Percentiles rank a stretch among this genome's conserved stretches.
Evolutionary conservation across 768 basidiomycete species (phyloP).

Genomic region (Rhizopogon sp.): DNA sequence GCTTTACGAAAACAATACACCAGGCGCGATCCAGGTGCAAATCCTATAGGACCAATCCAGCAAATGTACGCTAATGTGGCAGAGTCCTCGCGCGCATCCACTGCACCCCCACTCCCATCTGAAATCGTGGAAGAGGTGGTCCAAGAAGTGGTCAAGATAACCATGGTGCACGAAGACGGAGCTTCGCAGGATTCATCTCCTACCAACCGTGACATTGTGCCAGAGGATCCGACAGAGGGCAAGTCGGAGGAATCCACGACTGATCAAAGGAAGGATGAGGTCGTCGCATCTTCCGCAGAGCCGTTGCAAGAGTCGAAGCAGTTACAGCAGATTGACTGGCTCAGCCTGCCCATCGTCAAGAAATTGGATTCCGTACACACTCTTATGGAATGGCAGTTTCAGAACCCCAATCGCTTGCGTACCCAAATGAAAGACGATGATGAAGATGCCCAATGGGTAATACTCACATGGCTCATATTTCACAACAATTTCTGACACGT

Average conservation of each 20-base stretch:
- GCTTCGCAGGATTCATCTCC: constrained; percentile 6
- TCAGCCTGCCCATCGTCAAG: constrained; percentile 59
- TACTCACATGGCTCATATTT: constrained; percentile 17
- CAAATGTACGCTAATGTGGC: constrained; percentile 16
- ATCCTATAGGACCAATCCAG: constrained; percentile 59
- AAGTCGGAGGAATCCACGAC: constrained; percentile 1
- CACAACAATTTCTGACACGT: not conserved
- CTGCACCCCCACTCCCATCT: constrained; percentile 13
- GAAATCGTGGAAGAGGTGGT: constrained; percentile 5
- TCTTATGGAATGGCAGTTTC: constrained; percentile 84
- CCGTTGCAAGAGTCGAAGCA: constrained; percentile 17
- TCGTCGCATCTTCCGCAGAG: constrained; percentile 13
- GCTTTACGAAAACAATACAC: constrained; percentile 72
- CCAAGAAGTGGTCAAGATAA: constrained; percentile 3
- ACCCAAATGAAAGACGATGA: constrained; percentile 76
- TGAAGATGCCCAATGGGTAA: constrained; percentile 73
- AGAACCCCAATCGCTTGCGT: constrained; percentile 66
- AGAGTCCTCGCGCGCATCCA: constrained; percentile 26
- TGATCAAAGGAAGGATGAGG: constrained; percentile 15
- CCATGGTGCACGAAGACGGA: constrained; percentile 8
- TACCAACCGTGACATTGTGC: constrained; percentile 1
- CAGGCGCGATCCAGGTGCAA: constrained; percentile 64
- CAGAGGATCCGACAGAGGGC: not conserved
- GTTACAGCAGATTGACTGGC: constrained; percentile 56
- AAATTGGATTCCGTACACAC: constrained; percentile 75